Evolutionary conservation across 352 stramenopile species (phyloP), one percentile per base, ranked within the genome.

Genomic region (Albugo laibachii): DNA sequence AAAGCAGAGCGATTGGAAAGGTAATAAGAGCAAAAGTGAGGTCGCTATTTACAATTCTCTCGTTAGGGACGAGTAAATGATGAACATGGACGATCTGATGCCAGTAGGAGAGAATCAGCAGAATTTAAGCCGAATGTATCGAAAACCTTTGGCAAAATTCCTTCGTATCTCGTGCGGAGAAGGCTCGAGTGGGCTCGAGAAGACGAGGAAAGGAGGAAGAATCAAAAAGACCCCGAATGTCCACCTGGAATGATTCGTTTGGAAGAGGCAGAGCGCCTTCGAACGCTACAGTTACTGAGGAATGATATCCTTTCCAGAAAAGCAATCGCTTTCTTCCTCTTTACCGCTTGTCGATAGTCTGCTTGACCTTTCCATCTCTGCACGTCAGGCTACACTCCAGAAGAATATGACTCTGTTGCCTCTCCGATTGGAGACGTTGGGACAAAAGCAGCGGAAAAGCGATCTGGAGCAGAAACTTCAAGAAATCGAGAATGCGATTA

Each of bases 401-500:
- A 42, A 58, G 6, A 75, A 91, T 37, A 68, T 94, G 49, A 82
- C 76, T 48, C 36, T 55, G 18, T 47, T 94, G 43, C 83, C 83
- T 21, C 60, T 95, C 11, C 73, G 81, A 14, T 78, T 93, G 27
- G 77, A 94, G 48, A 93, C 80, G 1, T 59, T 75, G 11, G 77
- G 62, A 16, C 75, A 93, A 57, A 80, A 79, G 14, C 70, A 74
- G 20, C 63, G 71, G 38, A 89, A 92, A 54, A 72, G 83, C 34
- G 75, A 76, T 35, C 54, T 94, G 2, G 77, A 94, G 38, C 53
- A 58, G 14, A 85, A 88, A 45, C 54, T 94, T 13, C 72, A 74
- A 48, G 82, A 94, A 50, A 93, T 94, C 40, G 82, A 94, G 27
- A 75, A 87, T 44, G 82, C 83, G 16, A 91, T 94, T 57, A 74